Evolutionary conservation across 345 rosid genomes (phyloP).

Genomic region (Clausena lansium): DNA sequence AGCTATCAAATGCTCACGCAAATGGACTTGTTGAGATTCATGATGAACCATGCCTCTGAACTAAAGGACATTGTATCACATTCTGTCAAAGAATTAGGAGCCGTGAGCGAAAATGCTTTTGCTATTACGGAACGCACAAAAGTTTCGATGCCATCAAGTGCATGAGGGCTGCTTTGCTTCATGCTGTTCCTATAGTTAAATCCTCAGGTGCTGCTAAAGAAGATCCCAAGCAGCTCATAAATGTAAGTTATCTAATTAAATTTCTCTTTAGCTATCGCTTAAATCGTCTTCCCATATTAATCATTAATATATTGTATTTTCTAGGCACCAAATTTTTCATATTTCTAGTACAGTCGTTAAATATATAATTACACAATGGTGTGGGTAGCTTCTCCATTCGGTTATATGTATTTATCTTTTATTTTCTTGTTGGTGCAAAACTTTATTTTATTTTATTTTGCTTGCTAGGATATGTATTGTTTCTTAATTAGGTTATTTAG

Average conservation of each 20-base stretch:
- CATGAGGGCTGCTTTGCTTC: conserved; percentile 61
- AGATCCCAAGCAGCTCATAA: conserved; percentile 50
- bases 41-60: conserved; percentile 35
- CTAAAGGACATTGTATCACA: conserved; percentile 34
- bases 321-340: no score
- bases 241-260: conserved; percentile 30
- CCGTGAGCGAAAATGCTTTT: conserved; percentile 52
- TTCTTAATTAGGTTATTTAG: no score
- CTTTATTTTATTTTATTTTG: neutral
- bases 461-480: neutral
- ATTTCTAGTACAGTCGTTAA: no score
- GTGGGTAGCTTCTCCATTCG: neutral
- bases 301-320: no score
- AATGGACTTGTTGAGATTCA: conserved; percentile 64
- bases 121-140: conserved; percentile 55
- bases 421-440: neutral
- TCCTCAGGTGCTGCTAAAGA: conserved; percentile 42
- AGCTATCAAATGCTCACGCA: conserved; percentile 74
- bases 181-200: conserved; percentile 75
- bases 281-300: neutral
- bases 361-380: no score
- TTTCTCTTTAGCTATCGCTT: neutral
- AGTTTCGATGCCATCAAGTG: conserved; percentile 59
- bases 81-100: conserved; percentile 38
- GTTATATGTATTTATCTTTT: neutral